Evolutionary conservation across 305 asterid genomes (phyloP).

Genomic region (Andrographis paniculata): DNA sequence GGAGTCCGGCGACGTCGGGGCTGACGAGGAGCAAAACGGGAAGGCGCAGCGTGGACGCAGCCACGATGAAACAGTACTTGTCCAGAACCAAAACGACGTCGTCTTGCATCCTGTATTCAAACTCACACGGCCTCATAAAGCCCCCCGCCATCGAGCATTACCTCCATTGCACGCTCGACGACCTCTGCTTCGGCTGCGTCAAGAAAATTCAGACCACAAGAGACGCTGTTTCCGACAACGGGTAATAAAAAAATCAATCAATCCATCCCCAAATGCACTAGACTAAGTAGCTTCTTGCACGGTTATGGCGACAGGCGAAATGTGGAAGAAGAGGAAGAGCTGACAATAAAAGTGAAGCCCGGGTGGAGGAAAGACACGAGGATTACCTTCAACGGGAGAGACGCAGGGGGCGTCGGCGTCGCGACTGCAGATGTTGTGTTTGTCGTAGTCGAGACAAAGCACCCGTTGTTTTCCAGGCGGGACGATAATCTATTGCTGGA

Average conservation of each 20-base stretch:
- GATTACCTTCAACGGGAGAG: conserved; percentile 70
- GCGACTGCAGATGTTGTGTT: conserved; percentile 45
- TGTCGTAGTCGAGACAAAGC: conserved; percentile 42
- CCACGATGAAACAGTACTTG: conserved; percentile 25
- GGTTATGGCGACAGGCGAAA: no score
- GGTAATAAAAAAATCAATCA: no score
- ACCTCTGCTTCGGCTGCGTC: conserved; percentile 66
- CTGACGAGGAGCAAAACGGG: no score
- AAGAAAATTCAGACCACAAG: conserved; percentile 50
- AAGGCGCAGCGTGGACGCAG: conserved; percentile 21
- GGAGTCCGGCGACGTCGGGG: conserved; percentile 39
- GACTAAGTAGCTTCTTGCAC: no score
- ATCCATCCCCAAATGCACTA: no score
- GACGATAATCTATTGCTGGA: conserved; percentile 50
- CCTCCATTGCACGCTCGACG: conserved; percentile 75
- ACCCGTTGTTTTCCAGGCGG: conserved; percentile 40
- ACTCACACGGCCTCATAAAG: conserved; percentile 45
- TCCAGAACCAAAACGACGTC: conserved; percentile 27
- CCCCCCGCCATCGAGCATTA: conserved; percentile 45
- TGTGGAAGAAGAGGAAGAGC: conserved; percentile 42
- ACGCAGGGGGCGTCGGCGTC: conserved; percentile 39
- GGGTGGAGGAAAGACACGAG: conserved; percentile 73
- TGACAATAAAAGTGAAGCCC: conserved; percentile 60
- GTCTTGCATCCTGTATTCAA: conserved; percentile 45
- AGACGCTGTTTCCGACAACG: conserved; percentile 35